phyloP scores from a whole-genome alignment of 139 green algal species.

The Coccomyxa sp. region DNA sequence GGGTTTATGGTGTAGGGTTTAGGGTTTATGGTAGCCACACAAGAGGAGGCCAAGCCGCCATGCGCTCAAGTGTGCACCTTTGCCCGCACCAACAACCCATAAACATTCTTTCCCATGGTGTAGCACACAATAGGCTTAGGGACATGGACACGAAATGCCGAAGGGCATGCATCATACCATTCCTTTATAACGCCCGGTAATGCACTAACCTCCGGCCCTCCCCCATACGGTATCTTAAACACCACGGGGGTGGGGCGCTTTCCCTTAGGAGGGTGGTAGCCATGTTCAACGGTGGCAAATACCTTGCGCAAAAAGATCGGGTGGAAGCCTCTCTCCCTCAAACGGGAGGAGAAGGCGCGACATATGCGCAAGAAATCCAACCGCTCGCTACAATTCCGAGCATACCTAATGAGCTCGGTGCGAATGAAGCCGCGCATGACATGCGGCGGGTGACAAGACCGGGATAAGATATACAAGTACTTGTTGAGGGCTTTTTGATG shows the following conservation, averaged over 20 bases:
- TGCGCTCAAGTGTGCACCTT: neutral
- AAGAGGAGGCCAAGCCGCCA: neutral
- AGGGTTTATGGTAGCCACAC: neutral
- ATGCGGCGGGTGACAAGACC: neutral
- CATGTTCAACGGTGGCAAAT: neutral
- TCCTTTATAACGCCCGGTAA: neutral
- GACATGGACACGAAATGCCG: neutral
- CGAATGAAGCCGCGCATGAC: neutral
- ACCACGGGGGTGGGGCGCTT: neutral
- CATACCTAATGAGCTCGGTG: neutral
- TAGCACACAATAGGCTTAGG: neutral
- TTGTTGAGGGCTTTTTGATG: neutral
- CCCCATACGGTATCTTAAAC: neutral
- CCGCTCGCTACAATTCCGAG: neutral
- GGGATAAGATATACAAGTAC: neutral
- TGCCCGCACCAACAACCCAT: neutral
- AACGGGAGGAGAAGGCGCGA: neutral
- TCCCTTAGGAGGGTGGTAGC: neutral
- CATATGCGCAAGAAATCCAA: neutral
- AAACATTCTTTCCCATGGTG: neutral
- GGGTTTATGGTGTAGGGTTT: neutral
- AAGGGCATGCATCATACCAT: neutral
- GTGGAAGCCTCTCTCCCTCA: neutral
- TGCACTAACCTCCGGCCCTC: neutral
- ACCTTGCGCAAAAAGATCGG: neutral